These are phyloP conservation scores for Sugiyamaella paludigena DNA, from an alignment of 1,139 yeast genomes.

Conservation along the genomic window DNA sequence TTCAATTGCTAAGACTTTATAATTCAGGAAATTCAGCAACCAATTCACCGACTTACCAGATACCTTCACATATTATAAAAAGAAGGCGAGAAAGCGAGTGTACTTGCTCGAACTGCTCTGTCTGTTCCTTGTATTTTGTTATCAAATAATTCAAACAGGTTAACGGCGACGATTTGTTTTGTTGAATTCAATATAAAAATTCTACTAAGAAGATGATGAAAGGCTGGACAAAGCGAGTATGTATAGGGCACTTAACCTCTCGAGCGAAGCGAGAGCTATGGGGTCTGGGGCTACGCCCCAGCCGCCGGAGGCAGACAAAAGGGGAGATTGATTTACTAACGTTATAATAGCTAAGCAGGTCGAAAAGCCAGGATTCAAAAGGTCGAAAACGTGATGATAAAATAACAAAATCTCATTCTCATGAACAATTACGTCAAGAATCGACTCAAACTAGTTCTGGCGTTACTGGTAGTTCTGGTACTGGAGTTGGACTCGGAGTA, in stretches of 20 bases:
- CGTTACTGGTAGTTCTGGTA: slow-evolving; percentile 5
- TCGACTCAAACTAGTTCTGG: slow-evolving; percentile 12
- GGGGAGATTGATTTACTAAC: neutral
- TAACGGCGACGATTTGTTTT: no score
- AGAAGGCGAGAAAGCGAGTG: no score
- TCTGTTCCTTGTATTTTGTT: no score
- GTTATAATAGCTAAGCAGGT: slow-evolving; percentile 31
- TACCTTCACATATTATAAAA: no score
- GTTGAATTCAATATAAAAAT: no score
- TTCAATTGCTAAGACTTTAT: no score
- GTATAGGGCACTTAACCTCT: slow-evolving; percentile 4
- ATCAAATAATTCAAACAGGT: no score
- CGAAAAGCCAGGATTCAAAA: slow-evolving; percentile 32
- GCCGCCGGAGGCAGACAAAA: neutral
- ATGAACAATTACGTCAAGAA: slow-evolving; percentile 26
- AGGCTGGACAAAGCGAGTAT: slow-evolving; percentile 40
- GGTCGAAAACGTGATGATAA: slow-evolving; percentile 20
- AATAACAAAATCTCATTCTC: slow-evolving; percentile 18
- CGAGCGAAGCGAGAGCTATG: neutral
- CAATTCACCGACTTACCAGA: no score
- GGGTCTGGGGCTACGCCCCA: neutral
- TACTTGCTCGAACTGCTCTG: no score
- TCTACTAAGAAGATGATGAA: slow-evolving; percentile 34
- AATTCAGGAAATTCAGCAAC: no score
- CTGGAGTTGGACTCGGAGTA: slow-evolving; percentile 12